Conservation (phyloP, 805 yeast genomes). For the Lipomyces yamadae region DNA sequence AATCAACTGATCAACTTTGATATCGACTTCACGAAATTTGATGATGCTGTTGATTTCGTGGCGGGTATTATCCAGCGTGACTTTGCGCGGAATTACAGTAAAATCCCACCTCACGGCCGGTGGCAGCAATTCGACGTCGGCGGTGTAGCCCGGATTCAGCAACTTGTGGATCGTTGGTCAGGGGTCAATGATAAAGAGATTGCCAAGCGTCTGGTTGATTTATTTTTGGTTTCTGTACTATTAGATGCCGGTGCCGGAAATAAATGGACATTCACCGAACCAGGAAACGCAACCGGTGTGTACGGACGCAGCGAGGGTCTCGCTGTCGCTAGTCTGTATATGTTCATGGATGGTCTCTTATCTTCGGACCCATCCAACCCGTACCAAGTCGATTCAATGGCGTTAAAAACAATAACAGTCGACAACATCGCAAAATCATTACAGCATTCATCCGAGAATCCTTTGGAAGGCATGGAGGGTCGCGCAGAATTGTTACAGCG, state of each 20-base stretch:
- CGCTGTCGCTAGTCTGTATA: constrained; percentile 62
- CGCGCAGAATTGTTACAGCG: constrained; percentile 54
- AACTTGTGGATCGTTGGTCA: constrained; percentile 50
- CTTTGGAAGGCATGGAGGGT: constrained; percentile 61
- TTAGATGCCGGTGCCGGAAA: constrained; percentile 75
- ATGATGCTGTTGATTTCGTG: constrained; percentile 54
- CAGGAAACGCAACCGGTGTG: constrained; percentile 43
- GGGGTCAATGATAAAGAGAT: constrained; percentile 50
- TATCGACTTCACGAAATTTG: constrained; percentile 52
- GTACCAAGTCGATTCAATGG: constrained; percentile 53
- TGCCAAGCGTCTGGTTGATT: constrained; percentile 60
- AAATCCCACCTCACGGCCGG: constrained; percentile 69
- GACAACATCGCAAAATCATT: constrained; percentile 51
- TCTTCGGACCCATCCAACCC: constrained; percentile 47
- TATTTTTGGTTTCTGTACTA: constrained; percentile 63
- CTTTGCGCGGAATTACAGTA: constrained; percentile 51
- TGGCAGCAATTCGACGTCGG: constrained; percentile 68
- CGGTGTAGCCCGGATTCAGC: constrained; percentile 52
- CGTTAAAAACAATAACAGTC: constrained; percentile 47
- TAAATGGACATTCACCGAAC: constrained; percentile 56
- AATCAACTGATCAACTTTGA: constrained; percentile 51
- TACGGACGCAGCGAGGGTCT: constrained; percentile 63
- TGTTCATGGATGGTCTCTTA: constrained; percentile 58
- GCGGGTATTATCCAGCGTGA: constrained; percentile 52
- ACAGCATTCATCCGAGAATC: constrained; percentile 53